Evolutionary conservation across 2,329 filamentous ascomycete species (phyloP), one percentile per base, ranked within the genome.

Genomic region (Hortaea sp.): DNA sequence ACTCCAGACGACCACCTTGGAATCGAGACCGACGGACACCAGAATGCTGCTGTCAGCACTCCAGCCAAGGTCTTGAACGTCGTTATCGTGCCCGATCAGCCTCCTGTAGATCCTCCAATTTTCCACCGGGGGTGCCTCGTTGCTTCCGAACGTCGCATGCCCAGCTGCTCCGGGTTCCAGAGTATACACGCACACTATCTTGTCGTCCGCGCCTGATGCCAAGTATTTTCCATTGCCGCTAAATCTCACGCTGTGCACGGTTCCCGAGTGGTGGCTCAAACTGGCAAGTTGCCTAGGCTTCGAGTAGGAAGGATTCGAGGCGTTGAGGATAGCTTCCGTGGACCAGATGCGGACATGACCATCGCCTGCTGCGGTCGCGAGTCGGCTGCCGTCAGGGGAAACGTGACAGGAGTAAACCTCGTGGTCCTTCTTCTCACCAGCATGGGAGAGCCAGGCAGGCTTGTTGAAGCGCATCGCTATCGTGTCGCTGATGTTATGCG

Each of bases 331-430:
- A 47, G 92, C 84, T 57, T 97, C 90, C 48, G 87, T 95, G 20
- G 90, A 95, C 92, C 92, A 98, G 58, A 98, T 86, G 53, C 94
- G 85, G 50, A 98, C 92, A 66, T 95, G 88, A 62, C 92, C 90
- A 74, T 98, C 92, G 77, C 92, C 90, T 59, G 89, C 92, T 51
- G 90, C 92, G 13, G 92, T 97, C 42, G 90, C 92, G 47, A 98
- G 77, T 54, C 92, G 81, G 62, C 81, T 84, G 55, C 90, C 92
- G 70, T 98, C 92, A 10, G 92, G 87, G 29, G 92, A 98, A 54
- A 98, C 82, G 74, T 97, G 87, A 67, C 90, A 97, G 70, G 88
- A 95, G 72, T 97, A 98, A 55, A 97, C 90, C 69, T 98, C 92
- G 63, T 94, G 94, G 65, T 97, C 89, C 65, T 95, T 97, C 66